phyloP scores from a whole-genome alignment of 352 stramenopile genomes.

The Phytophthora sojae region DNA sequence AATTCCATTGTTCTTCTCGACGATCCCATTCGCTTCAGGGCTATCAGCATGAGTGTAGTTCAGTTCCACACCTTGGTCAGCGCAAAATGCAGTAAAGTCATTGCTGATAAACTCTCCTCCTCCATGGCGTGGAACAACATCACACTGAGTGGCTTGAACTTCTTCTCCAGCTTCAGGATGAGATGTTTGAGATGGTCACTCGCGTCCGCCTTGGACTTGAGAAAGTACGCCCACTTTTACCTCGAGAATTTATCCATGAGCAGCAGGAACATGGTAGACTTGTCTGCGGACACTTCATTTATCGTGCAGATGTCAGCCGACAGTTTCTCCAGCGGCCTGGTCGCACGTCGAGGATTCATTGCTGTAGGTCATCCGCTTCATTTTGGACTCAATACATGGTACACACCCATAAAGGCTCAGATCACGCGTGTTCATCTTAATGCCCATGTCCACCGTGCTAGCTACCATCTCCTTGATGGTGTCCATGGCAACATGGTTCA shows the following conservation, averaged over 20 bases:
- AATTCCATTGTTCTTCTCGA: not conserved
- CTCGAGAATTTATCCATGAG: too few relatives aligned
- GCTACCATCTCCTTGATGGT: too few relatives aligned
- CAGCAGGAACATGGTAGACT: too few relatives aligned
- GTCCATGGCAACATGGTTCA: too few relatives aligned
- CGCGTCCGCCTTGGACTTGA: too few relatives aligned
- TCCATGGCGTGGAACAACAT: not conserved
- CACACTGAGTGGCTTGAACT: constrained; percentile 1
- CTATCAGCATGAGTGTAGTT: constrained; percentile 3
- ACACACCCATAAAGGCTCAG: too few relatives aligned
- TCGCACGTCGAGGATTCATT: too few relatives aligned
- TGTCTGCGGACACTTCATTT: too few relatives aligned
- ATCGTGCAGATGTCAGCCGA: too few relatives aligned
- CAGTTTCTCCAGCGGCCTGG: too few relatives aligned
- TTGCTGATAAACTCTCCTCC: constrained; percentile 4
- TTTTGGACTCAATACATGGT: constrained; percentile 3
- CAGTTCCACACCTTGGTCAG: not conserved
- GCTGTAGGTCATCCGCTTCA: constrained; percentile 7
- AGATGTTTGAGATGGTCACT: too few relatives aligned
- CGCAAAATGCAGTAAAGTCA: not conserved
- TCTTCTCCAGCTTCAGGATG: not conserved
- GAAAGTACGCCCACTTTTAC: too few relatives aligned
- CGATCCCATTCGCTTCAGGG: constrained; percentile 8
- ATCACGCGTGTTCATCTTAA: constrained; percentile 6
- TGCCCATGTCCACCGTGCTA: not conserved